Percentiles rank a stretch among this genome's conserved stretches.
These are phyloP conservation scores for Coleophoma cylindrospora DNA, from an alignment of 2,329 filamentous ascomycete genomes.

Conservation along the genomic window DNA sequence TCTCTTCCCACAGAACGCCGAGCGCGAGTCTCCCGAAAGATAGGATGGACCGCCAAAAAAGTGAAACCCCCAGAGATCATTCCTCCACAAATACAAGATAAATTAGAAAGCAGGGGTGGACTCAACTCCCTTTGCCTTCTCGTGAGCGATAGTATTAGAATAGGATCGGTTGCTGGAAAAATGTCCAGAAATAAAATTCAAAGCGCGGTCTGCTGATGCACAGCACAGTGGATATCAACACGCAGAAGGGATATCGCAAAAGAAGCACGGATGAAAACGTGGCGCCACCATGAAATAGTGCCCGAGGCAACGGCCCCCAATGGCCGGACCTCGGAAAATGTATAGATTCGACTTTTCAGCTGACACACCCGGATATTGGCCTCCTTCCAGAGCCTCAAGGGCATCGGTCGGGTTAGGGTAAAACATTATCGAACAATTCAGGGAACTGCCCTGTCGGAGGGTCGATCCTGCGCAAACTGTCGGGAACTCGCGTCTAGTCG, in stretches of 20 bases:
- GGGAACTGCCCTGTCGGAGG: no score
- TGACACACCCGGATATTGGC: not conserved
- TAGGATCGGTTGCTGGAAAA: conserved; percentile 1
- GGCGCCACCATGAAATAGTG: not conserved
- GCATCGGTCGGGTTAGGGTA: not conserved
- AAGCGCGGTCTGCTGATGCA: conserved; percentile 1
- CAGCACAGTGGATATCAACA: conserved; percentile 12
- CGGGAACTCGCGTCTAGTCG: conserved; percentile 31
- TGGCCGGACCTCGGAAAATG: not conserved
- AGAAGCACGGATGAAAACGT: conserved; percentile 4
- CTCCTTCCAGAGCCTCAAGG: not conserved
- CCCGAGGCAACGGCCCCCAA: not conserved
- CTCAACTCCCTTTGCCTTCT: not conserved
- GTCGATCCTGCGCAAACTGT: not conserved
- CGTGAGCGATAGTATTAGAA: conserved; percentile 14
- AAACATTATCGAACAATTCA: not conserved
- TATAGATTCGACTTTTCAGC: not conserved
- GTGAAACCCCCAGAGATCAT: no score
- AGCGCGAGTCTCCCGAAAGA: not conserved
- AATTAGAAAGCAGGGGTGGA: no score
- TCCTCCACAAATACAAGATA: no score
- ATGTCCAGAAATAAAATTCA: conserved; percentile 6
- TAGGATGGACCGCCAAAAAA: not conserved
- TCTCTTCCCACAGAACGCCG: not conserved
- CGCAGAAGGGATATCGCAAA: conserved; percentile 16